These are phyloP conservation scores for Geotrichum restrictum DNA, from an alignment of 1,139 yeast species.

Conservation along the genomic window DNA sequence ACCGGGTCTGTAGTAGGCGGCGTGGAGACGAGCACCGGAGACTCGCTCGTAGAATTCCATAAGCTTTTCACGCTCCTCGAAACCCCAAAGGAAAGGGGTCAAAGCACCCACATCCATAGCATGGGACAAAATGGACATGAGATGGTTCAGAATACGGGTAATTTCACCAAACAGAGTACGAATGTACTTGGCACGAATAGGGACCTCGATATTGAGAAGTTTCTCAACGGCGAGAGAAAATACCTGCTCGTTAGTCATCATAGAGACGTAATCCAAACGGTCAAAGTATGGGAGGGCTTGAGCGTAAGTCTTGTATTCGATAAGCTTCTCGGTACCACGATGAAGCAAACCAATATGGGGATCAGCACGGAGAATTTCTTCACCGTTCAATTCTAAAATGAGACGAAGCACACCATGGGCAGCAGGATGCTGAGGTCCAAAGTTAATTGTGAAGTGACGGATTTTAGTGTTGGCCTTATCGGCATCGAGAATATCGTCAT, in stretches of 20 bases:
- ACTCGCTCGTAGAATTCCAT: slow-evolving; percentile 94
- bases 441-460: slow-evolving; percentile 83
- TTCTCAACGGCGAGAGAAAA: slow-evolving; percentile 83
- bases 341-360: slow-evolving; percentile 87
- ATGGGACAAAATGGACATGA: slow-evolving; percentile 83
- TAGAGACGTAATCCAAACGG: slow-evolving; percentile 81
- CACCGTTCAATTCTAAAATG: slow-evolving; percentile 83
- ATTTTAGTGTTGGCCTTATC: slow-evolving; percentile 46
- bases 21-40: slow-evolving; percentile 84
- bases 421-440: slow-evolving; percentile 94
- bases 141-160: slow-evolving; percentile 77
- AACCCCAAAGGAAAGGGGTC: slow-evolving; percentile 92
- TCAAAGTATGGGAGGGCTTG: slow-evolving; percentile 89
- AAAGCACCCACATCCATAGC: slow-evolving; percentile 95
- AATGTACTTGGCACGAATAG: slow-evolving; percentile 77
- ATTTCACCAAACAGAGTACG: slow-evolving; percentile 85
- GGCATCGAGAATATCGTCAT: slow-evolving; percentile 29
- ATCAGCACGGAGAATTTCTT: slow-evolving; percentile 80
- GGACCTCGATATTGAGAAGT: slow-evolving; percentile 78
- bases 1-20: slow-evolving; percentile 88
- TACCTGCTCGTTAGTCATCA: slow-evolving; percentile 91
- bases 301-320: slow-evolving; percentile 76
- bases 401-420: slow-evolving; percentile 90
- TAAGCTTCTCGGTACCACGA: slow-evolving; percentile 85
- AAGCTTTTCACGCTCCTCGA: slow-evolving; percentile 87